Base-by-base conservation (phyloP, 768 basidiomycete genomes). In the Neoboletus subvelutipes region DNA sequence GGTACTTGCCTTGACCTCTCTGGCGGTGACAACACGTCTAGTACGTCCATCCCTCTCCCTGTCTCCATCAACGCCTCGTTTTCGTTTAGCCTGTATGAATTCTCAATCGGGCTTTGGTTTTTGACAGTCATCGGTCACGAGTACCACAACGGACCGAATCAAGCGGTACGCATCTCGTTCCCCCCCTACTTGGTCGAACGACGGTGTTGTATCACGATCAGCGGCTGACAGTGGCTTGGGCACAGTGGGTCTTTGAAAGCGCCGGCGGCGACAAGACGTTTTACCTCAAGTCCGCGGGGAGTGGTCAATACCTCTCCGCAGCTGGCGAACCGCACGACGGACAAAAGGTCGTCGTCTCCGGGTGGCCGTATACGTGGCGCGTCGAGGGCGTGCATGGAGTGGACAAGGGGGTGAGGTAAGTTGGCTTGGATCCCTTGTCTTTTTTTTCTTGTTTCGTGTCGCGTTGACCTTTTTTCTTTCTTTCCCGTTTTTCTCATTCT, bases 1-100 rank as follows among this genome's bases (percentile, higher is more conserved):
- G 77, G 76, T 3, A 85, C 79, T 5, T 80, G 76, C 28, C 59
- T 84, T 26, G 83, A 86, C 62, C 75, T 86, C 54, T 85, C 84
- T 18, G 82, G 78, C 4, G 72, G 57, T 10, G 83, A 85, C 64
- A 76, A 80, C 56, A 65, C 45, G 9, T 75, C 80, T 46, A 75
- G 82, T 81, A 56, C 26, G 79, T 71, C 5, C 40, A 7, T 2
- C 3, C 3, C 28, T 5, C n/a, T 22, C 3, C 1, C 3, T 1
- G 8, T 3, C 17, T n/a, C 10, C 11, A 15, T 2, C 6, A 11
- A 20, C 36, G 17, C 17, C 28, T 28, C 5, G 28, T 28, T 28
- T 28, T 28, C 28, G 39, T 26, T 7, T 12, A 13, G 4, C 15
- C 33, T 33, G 26, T 13, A 31, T 37, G 10, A 17, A 20, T 13